Conservation (phyloP, 2,329 filamentous ascomycete genomes). For the Aspergillus floridensis region DNA sequence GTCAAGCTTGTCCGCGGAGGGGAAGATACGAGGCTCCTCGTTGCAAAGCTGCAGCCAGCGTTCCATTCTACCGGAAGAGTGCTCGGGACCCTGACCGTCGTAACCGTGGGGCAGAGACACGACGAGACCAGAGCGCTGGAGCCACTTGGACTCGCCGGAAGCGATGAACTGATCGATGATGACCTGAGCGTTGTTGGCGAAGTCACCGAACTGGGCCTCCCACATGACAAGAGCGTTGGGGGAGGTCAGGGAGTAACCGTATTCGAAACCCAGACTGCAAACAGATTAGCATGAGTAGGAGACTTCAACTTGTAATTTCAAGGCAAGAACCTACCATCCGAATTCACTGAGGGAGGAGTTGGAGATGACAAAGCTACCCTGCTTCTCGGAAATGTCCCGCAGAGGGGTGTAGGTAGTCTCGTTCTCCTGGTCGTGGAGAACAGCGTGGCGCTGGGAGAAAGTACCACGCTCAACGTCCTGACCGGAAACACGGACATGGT, state of each 20-base stretch:
- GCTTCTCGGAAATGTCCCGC: slow-evolving; percentile 82
- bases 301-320: background rate
- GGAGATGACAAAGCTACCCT: slow-evolving; percentile 92
- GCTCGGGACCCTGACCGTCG: slow-evolving; percentile 96
- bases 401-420: slow-evolving; percentile 92
- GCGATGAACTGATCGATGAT: slow-evolving; percentile 99
- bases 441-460: slow-evolving; percentile 95
- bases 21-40: slow-evolving; percentile 94
- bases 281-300: slow-evolving; percentile 50
- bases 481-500: slow-evolving; percentile 95
- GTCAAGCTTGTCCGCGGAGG: slow-evolving; percentile 79
- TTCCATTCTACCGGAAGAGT: slow-evolving; percentile 96
- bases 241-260: slow-evolving; percentile 95
- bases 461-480: slow-evolving; percentile 99
- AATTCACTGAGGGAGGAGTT: slow-evolving; percentile 85
- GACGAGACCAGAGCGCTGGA: slow-evolving; percentile 94
- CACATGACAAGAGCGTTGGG: slow-evolving; percentile 98
- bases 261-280: slow-evolving; percentile 88
- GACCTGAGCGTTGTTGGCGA: slow-evolving; percentile 98
- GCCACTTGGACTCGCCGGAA: slow-evolving; percentile 97
- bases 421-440: slow-evolving; percentile 95
- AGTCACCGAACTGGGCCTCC: slow-evolving; percentile 99
- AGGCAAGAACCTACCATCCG: slow-evolving; percentile 52
- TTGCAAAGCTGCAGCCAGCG: slow-evolving; percentile 96
- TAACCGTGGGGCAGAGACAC: slow-evolving; percentile 97